Base-by-base conservation (phyloP, 2,329 filamentous ascomycete species). In the Ustilaginoidea virens region DNA sequence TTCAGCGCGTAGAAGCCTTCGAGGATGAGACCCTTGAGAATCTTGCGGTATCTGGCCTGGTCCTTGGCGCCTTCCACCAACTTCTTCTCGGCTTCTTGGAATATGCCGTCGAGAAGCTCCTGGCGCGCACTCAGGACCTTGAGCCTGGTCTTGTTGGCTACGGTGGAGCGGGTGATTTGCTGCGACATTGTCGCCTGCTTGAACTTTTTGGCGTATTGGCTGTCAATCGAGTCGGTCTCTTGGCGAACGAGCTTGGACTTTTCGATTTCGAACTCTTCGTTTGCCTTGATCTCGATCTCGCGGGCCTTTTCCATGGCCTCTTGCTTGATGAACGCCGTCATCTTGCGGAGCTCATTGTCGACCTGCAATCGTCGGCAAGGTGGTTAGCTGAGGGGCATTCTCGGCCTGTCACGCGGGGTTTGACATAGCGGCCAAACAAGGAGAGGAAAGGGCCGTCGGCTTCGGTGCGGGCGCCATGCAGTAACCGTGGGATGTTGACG, bases 321-420 rank as follows among this genome's bases (percentile, higher is more conserved):
- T 63, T 96, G 90, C 58, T 85, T 82, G 74, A 98, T 98, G 73
- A 98, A 98, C 53, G 86, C 87, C 35, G 90, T 96, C 90, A 98
- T 98, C 74, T 98, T 98, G 69, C 82, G 86, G 61, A 98, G 81
- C 74, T 98, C 90, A 61, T 82, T 77, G 61, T 81, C 77, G 69
- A 98, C 90, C 85, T 96, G 55, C 17, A 17, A 21, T 27, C 18
- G n/a, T n/a, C n/a, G n/a, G n/a, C n/a, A n/a, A n/a, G n/a, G n/a
- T n/a, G n/a, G n/a, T n/a, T n/a, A n/a, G n/a, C n/a, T n/a, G n/a
- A n/a, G n/a, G n/a, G n/a, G n/a, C n/a, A n/a, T n/a, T n/a, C n/a
- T n/a, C n/a, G n/a, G n/a, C n/a, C n/a, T n/a, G n/a, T n/a, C n/a
- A n/a, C n/a, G n/a, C n/a, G n/a, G n/a, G n/a, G n/a, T n/a, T n/a